A percentile compares a stretch with the other conserved stretches of the same genome.
phyloP scores from a whole-genome alignment of 106 monocot genomes.

The Phalaenopsis aphrodite region DNA sequence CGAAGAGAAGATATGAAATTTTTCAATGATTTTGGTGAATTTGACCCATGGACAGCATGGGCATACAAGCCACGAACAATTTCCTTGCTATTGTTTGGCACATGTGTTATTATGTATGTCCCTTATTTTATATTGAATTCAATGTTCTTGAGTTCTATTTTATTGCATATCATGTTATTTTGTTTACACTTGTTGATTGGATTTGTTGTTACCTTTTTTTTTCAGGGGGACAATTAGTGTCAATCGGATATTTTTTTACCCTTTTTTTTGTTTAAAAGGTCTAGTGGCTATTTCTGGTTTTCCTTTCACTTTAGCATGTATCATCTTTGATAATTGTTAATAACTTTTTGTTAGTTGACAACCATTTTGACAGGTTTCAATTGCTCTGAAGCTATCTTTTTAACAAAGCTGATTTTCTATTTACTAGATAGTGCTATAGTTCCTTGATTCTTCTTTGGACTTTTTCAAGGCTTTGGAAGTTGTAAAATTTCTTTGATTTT shows the following conservation, averaged over 20 bases:
- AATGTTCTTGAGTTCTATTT: not conserved
- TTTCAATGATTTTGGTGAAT: constrained; percentile 35
- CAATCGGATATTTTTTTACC: not conserved
- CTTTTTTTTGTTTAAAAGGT: not conserved
- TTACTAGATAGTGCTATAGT: not conserved
- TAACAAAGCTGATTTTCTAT: too few relatives aligned
- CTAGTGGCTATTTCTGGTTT: not conserved
- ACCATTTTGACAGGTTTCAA: too few relatives aligned
- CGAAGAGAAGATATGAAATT: constrained; percentile 9
- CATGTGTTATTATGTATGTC: constrained; percentile 64
- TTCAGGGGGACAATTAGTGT: too few relatives aligned
- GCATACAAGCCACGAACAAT: constrained; percentile 76
- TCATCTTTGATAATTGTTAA: too few relatives aligned
- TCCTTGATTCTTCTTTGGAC: not conserved
- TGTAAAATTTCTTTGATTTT: not conserved
- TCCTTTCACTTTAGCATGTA: not conserved
- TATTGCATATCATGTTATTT: not conserved
- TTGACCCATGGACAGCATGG: constrained; percentile 91
- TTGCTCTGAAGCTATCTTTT: too few relatives aligned
- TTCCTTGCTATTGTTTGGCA: constrained; percentile 50
- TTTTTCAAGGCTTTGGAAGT: not conserved
- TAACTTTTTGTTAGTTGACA: too few relatives aligned
- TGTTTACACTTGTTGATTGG: too few relatives aligned
- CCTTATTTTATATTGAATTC: not conserved
- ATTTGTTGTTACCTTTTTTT: too few relatives aligned